Base-by-base conservation (phyloP, 2,329 filamentous ascomycete species). In the Colletotrichum euphorbiae region DNA sequence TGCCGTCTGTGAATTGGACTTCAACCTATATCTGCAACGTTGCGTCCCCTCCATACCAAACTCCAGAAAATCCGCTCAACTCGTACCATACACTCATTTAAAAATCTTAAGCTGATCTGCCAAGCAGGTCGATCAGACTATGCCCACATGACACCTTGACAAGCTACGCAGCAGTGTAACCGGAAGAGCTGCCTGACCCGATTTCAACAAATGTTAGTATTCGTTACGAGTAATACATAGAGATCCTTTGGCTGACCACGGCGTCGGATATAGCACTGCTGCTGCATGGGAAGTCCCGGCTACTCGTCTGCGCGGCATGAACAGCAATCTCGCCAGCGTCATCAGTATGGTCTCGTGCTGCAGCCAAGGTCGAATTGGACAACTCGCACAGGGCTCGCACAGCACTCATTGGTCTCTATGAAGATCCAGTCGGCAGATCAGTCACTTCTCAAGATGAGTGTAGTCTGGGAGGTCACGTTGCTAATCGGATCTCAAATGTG, bases 381-480 rank as follows among this genome's bases (percentile, higher is more conserved):
- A 17, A 38, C 45, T 24, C 33, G 21, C 15, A 38, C 24, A 64
- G 45, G 19, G 24, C 43, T 43, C 24, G 28, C n/a, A 62, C 45
- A 15, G 36, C 8, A 17, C 15, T 21, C 19, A 13, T 24, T n/a
- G 3, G 13, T n/a, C 17, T 15, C 13, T 38, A 33, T 38, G 21
- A 28, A 58, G 64, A 64, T 64, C 38, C 51, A 24, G 59, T 57
- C 36, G 64, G 60, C 9, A 8, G 28, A 64, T 64, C 64, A 67
- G 38, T 31, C 38, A 21, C 2, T 21, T 61, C 19, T 50, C 52
- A 67, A 33, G 31, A 50, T 38, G 21, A 11, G 17, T 8, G 15
- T 11, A 15, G 15, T 40, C 21, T 38, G 5, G 15, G 19, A 48
- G 4, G 31, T 36, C 12, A 13, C n/a, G n/a, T 12, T 21, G n/a